Conservation (phyloP, 305 asterid species). For the Stenogyne calaminthoides region DNA sequence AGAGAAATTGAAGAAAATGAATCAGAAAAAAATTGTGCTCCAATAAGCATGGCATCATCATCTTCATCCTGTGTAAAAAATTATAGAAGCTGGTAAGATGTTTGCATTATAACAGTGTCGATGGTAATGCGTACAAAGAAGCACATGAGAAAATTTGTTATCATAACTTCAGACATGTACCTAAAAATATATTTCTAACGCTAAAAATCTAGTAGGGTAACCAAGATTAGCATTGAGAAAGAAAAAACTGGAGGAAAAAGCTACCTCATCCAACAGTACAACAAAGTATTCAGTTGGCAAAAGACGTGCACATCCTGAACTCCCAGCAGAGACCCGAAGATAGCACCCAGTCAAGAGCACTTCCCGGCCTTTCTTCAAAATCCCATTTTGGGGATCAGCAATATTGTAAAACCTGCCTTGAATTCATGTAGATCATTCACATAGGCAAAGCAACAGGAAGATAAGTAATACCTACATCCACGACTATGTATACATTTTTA, state of each 20-base stretch:
- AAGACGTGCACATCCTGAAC: constrained; percentile 59
- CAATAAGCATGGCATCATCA: constrained; percentile 88
- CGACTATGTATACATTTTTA: neutral
- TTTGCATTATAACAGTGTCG: constrained; percentile 9
- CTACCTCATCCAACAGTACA: constrained; percentile 85
- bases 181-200: neutral
- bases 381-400: constrained; percentile 76
- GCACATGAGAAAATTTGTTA: constrained; percentile 19
- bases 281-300: constrained; percentile 89
- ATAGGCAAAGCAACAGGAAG: constrained; percentile 4
- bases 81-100: constrained; percentile 5
- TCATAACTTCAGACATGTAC: neutral
- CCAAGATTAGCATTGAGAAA: constrained; percentile 12
- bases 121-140: constrained; percentile 11
- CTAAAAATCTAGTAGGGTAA: neutral
- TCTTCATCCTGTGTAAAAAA: constrained; percentile 70
- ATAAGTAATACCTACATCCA: constrained; percentile 6
- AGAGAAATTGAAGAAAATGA: constrained; percentile 75
- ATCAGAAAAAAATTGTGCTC: constrained; percentile 94
- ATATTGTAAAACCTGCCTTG: constrained; percentile 74
- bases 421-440: constrained; percentile 34
- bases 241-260: constrained; percentile 16
- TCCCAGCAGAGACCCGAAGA: constrained; percentile 68
- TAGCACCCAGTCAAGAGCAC: constrained; percentile 90
- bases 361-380: constrained; percentile 87